Evolutionary conservation across 352 stramenopile genomes (phyloP).

Genomic region (Phytophthora tentaculata): DNA sequence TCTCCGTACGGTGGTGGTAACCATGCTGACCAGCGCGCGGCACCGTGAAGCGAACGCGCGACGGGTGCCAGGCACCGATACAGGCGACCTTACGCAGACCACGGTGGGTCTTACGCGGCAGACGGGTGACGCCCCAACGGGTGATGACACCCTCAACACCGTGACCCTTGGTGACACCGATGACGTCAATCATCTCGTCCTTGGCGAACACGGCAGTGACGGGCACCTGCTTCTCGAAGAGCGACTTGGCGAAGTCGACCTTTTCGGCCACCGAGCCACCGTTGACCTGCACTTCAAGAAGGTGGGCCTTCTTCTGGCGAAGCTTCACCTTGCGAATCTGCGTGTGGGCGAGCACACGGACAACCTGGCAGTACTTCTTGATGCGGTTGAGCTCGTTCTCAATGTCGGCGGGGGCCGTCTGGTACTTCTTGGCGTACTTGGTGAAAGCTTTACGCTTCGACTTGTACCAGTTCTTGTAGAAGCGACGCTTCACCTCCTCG

Average conservation of each 20-base stretch:
- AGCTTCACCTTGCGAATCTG: constrained; percentile 99
- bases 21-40: constrained; percentile 99
- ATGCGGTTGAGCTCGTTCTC: constrained; percentile 99
- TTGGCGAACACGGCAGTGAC: constrained; percentile 95
- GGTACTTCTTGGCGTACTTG: constrained; percentile 99
- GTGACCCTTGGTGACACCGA: constrained; percentile 99
- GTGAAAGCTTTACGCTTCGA: constrained; percentile 99
- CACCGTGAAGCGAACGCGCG: constrained; percentile 98
- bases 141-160: constrained; percentile 99
- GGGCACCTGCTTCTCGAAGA: constrained; percentile 99
- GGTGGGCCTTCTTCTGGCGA: constrained; percentile 99
- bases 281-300: constrained; percentile 99
- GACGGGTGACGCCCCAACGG: constrained; percentile 99
- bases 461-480: constrained; percentile 99
- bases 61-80: constrained; percentile 99
- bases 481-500: constrained; percentile 99
- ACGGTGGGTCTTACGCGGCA: constrained; percentile 99
- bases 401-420: constrained; percentile 91
- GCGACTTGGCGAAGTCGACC: constrained; percentile 99
- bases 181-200: constrained; percentile 99
- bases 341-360: constrained; percentile 99
- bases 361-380: constrained; percentile 99
- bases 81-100: constrained; percentile 99
- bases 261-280: constrained; percentile 97
- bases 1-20: constrained; percentile 99